Evolutionary conservation across 1,284 basidiomycete genomes (phyloP).

Genomic region (Coniferiporia sulphurascens): DNA sequence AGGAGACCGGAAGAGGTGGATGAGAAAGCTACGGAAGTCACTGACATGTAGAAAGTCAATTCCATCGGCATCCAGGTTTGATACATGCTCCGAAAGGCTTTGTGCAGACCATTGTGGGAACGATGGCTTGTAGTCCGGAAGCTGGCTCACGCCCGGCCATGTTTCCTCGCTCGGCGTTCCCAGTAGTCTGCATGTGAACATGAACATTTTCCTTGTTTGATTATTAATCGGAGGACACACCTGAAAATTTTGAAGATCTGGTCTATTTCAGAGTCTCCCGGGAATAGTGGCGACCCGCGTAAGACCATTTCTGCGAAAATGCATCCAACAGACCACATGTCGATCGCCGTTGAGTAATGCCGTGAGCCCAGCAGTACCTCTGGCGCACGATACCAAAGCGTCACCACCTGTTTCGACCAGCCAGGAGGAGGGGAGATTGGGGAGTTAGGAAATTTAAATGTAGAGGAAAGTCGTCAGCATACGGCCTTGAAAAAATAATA

Average conservation of each 20-base stretch:
- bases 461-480: neutral
- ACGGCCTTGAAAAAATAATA: too few species aligned
- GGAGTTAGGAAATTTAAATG: constrained; percentile 17
- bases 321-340: constrained; percentile 98
- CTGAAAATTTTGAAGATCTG: constrained; percentile 99
- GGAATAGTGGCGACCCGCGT: constrained; percentile 87
- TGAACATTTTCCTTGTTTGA: neutral
- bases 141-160: constrained; percentile 87
- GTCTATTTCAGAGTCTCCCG: constrained; percentile 98
- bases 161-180: constrained; percentile 92
- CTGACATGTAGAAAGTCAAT: constrained; percentile 74
- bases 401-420: constrained; percentile 74
- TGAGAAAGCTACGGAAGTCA: neutral
- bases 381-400: constrained; percentile 97
- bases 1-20: neutral
- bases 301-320: constrained; percentile 94
- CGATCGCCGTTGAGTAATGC: constrained; percentile 94
- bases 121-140: constrained; percentile 95
- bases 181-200: constrained; percentile 54
- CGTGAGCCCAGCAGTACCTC: constrained; percentile 94
- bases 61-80: constrained; percentile 65
- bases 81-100: constrained; percentile 64
- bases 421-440: constrained; percentile 3
- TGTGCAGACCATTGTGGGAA: constrained; percentile 92
- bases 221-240: constrained; percentile 35